Evolutionary conservation across 495 filamentous ascomycete genomes (phyloP).

Genomic region (Bryoglossum gracile): DNA sequence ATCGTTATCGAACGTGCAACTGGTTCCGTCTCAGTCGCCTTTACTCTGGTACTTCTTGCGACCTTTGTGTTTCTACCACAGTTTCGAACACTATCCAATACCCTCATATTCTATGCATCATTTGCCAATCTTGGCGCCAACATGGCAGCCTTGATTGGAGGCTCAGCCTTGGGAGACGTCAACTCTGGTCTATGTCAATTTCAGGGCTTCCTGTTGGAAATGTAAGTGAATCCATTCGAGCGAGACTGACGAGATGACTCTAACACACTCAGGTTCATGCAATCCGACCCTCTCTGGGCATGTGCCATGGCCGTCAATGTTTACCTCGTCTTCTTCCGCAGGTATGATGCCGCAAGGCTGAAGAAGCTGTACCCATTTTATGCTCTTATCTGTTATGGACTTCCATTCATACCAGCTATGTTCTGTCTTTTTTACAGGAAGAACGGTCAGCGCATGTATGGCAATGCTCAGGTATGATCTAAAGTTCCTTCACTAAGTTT

Average conservation of each 20-base stretch:
- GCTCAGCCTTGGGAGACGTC: slow-evolving; percentile 42
- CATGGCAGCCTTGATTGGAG: slow-evolving; percentile 65
- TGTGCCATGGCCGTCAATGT: slow-evolving; percentile 83
- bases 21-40: slow-evolving; percentile 56
- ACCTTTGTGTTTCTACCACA: slow-evolving; percentile 54
- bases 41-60: slow-evolving; percentile 61
- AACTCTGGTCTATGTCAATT: slow-evolving; percentile 57
- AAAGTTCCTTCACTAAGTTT: background rate
- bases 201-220: slow-evolving; percentile 68
- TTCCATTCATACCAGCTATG: slow-evolving; percentile 63
- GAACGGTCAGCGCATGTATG: slow-evolving; percentile 52
- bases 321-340: slow-evolving; percentile 74
- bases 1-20: slow-evolving; percentile 37
- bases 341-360: slow-evolving; percentile 57
- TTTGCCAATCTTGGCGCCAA: slow-evolving; percentile 76
- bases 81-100: slow-evolving; percentile 72
- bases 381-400: slow-evolving; percentile 62
- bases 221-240: slow-evolving; percentile 31
- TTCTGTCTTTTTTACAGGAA: slow-evolving; percentile 54
- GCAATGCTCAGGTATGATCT: slow-evolving; percentile 55
- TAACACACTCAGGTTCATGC: slow-evolving; percentile 43
- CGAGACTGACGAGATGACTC: background rate
- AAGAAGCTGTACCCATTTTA: slow-evolving; percentile 65
- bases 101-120: slow-evolving; percentile 74
- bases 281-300: slow-evolving; percentile 51